phyloP scores from a whole-genome alignment of 2,329 filamentous ascomycete genomes.

The Colletotrichum tropicale region DNA sequence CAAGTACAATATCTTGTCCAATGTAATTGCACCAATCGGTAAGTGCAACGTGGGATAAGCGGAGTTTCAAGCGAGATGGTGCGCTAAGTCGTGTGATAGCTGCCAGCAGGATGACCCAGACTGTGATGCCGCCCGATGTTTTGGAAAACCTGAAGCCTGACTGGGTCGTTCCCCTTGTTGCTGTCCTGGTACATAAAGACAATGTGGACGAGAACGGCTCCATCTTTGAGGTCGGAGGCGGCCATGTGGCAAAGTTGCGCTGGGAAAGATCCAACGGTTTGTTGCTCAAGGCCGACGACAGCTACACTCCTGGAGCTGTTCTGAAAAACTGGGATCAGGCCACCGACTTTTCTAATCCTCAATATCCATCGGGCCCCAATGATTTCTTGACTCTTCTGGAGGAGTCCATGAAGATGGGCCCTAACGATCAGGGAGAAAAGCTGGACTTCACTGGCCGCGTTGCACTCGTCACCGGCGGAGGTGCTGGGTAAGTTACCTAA shows the following conservation, averaged over 20 bases:
- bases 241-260: conserved; percentile 88
- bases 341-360: conserved; percentile 81
- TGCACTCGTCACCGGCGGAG: conserved; percentile 85
- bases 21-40: conserved; percentile 89
- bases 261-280: conserved; percentile 94
- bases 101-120: conserved; percentile 93
- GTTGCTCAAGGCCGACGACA: conserved; percentile 86
- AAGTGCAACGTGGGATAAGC: conserved; percentile 25
- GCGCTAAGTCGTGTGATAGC: conserved; percentile 49
- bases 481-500: conserved; percentile 65
- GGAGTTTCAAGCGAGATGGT: background rate
- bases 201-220: conserved; percentile 83
- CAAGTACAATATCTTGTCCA: conserved; percentile 97
- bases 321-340: conserved; percentile 90
- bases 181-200: conserved; percentile 83
- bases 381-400: conserved; percentile 89
- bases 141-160: conserved; percentile 86
- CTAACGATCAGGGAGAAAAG: conserved; percentile 74
- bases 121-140: conserved; percentile 93
- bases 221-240: conserved; percentile 94
- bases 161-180: conserved; percentile 94
- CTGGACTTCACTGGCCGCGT: conserved; percentile 86
- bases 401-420: conserved; percentile 77
- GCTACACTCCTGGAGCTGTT: conserved; percentile 86
- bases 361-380: conserved; percentile 82